A percentile compares a stretch with the other conserved stretches of the same genome.
Evolutionary conservation across 257 asterid species (phyloP).

Genomic region (Nicotiana tabacum): DNA sequence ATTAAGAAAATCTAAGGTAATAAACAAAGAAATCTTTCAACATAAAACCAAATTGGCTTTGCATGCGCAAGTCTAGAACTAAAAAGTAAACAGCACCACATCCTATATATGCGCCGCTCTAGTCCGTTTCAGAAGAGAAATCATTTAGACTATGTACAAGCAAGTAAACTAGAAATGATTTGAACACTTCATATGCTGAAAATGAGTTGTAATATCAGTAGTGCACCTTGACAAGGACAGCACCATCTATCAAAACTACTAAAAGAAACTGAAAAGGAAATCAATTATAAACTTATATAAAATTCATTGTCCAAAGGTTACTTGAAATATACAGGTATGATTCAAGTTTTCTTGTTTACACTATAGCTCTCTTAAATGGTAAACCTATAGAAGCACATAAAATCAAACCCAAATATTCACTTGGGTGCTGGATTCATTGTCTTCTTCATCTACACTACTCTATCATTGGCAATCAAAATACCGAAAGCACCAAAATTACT

Average conservation of each 20-base stretch:
- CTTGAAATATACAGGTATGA: slow-evolving; percentile 3
- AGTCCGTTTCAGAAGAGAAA: not conserved
- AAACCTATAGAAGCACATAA: slow-evolving; percentile 1
- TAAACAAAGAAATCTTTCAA: not conserved
- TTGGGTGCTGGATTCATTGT: not conserved
- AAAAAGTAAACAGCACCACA: too few relatives aligned
- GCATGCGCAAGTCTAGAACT: not conserved
- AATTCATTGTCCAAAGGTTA: not conserved
- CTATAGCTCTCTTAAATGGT: slow-evolving; percentile 1
- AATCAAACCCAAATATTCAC: not conserved
- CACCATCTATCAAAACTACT: not conserved
- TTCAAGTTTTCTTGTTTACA: not conserved
- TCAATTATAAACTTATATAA: not conserved
- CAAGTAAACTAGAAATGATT: not conserved
- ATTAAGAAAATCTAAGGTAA: too few relatives aligned
- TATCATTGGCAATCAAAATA: not conserved
- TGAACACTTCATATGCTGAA: not conserved
- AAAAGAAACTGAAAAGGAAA: not conserved
- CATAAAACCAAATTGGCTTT: not conserved
- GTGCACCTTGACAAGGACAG: not conserved
- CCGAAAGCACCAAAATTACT: not conserved
- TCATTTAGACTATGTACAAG: not conserved
- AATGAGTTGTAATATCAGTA: not conserved
- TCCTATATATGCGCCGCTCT: too few relatives aligned
- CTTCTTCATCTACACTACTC: not conserved